These are phyloP conservation scores for Curvularia hawaiiensis DNA, from an alignment of 2,329 filamentous ascomycete genomes.

Conservation along the genomic window DNA sequence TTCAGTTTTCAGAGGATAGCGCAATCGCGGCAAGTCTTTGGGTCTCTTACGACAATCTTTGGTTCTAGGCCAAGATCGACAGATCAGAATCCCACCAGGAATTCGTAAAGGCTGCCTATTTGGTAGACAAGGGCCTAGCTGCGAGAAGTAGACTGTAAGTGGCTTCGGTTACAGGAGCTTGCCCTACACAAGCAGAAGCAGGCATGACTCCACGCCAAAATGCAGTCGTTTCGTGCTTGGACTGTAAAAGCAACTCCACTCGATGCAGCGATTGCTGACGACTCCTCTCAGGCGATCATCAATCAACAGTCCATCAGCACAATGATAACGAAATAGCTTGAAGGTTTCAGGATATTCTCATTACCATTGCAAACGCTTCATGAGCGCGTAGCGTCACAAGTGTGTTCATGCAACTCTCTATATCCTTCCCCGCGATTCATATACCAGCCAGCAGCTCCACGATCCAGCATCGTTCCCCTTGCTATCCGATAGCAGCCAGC, in stretches of 20 bases:
- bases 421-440: constrained; percentile 8
- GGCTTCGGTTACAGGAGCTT: neutral
- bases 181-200: neutral
- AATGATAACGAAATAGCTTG: neutral
- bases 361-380: neutral
- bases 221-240: neutral
- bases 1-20: constrained; percentile 7
- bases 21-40: constrained; percentile 8
- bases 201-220: neutral
- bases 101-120: neutral
- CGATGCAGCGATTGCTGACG: neutral
- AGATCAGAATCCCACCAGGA: neutral
- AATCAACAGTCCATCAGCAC: neutral
- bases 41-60: constrained; percentile 9
- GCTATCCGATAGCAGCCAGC: constrained; percentile 8
- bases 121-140: neutral
- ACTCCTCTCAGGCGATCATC: neutral
- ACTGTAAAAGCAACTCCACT: neutral
- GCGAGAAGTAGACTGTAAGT: neutral
- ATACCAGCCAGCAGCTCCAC: constrained; percentile 5
- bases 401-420: constrained; percentile 7
- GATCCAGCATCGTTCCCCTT: constrained; percentile 8
- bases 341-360: neutral
- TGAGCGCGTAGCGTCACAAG: constrained; percentile 3
- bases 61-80: constrained; percentile 5